phyloP scores from a whole-genome alignment of 2,329 filamentous ascomycete species.

The Colletotrichum salicis region DNA sequence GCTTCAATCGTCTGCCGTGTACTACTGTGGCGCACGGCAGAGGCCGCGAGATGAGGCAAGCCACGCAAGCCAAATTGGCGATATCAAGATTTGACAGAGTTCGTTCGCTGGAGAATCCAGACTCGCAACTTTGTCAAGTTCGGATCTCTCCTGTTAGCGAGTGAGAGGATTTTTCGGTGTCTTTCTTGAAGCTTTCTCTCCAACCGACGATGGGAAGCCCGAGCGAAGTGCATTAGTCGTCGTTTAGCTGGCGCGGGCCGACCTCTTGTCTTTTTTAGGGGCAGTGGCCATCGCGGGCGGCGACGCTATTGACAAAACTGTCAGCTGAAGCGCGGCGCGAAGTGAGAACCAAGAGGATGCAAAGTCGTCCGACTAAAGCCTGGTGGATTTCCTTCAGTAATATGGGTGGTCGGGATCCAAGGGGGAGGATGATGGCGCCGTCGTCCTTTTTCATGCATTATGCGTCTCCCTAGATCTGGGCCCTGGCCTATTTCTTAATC shows the following conservation, averaged over 20 bases:
- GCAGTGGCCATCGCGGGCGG: neutral
- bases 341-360: neutral
- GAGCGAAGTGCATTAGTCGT: conserved; percentile 12
- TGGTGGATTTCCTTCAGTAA: neutral
- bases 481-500: neutral
- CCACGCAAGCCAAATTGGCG: neutral
- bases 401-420: neutral
- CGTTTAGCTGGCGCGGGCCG: neutral
- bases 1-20: neutral
- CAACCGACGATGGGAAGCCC: neutral
- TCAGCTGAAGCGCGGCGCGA: neutral
- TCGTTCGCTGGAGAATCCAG: neutral
- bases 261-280: neutral
- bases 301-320: conserved; percentile 28
- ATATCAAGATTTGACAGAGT: neutral
- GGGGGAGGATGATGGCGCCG: neutral
- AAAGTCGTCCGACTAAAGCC: neutral
- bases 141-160: neutral
- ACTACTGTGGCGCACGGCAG: conserved; percentile 18
- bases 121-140: neutral
- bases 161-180: neutral
- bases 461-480: neutral
- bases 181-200: neutral
- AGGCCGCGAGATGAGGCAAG: conserved; percentile 17
- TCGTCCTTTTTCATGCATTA: neutral